Evolutionary conservation across 306 rosid genomes (phyloP).

Genomic region (Gastrolobium bilobum): DNA sequence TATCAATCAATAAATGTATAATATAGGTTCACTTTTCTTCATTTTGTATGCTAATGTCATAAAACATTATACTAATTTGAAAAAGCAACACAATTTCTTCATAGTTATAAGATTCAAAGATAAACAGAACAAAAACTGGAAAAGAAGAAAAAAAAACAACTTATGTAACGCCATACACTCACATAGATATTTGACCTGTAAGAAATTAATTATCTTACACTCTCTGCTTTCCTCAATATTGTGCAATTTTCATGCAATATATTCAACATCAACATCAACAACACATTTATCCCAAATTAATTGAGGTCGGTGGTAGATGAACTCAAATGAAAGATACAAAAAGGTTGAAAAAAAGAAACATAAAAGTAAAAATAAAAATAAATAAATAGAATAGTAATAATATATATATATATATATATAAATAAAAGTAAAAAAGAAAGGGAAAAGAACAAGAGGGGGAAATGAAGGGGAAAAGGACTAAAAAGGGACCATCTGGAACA

Average conservation of each 20-base stretch:
- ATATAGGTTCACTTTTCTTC: conserved; percentile 31
- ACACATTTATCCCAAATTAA: no score
- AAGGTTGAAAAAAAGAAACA: no score
- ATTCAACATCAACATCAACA: no score
- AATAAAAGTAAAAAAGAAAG: no score
- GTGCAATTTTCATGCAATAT: conserved; percentile 14
- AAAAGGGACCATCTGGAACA: no score
- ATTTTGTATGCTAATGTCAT: not conserved
- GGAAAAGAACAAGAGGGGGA: no score
- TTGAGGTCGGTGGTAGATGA: no score
- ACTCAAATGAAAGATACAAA: no score
- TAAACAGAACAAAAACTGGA: conserved; percentile 16
- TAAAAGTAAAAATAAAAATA: no score
- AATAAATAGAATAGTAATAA: no score
- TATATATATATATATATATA: no score
- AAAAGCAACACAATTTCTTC: not conserved
- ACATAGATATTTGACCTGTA: not conserved
- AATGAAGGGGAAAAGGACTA: no score
- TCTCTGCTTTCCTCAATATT: not conserved
- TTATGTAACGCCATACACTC: not conserved
- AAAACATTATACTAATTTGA: conserved; percentile 1
- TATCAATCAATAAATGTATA: conserved; percentile 30
- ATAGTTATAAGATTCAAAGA: conserved; percentile 8
- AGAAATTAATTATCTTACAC: conserved; percentile 20
- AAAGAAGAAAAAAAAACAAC: not conserved